Evolutionary conservation across 2,329 filamentous ascomycete genomes (phyloP), one percentile per base, ranked within the genome.

Genomic region (Gaeumannomyces tritici): DNA sequence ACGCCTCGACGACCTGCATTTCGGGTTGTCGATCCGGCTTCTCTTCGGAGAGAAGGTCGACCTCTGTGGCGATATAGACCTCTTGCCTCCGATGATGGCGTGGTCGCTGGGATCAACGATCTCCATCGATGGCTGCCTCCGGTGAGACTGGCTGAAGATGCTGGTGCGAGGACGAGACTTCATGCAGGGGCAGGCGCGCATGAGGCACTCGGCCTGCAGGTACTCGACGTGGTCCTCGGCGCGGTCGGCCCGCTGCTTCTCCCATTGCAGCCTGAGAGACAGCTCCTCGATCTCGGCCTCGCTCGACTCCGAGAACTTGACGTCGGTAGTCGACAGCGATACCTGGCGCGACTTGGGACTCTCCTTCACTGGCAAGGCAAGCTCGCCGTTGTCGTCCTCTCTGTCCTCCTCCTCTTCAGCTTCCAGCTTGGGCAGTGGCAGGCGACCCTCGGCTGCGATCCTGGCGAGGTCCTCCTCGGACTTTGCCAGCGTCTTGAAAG

Each of bases 221-320:
- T 91, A 93, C 35, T 92, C 88, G 59, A 91, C 80, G 69, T 89
- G 84, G 64, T 91, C 89, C 65, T 88, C 80, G 0, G 89, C 88
- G 9, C 88, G 83, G 65, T 89, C 81, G 12, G 89, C 87, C 62
- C 87, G 80, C 70, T 84, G 82, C 75, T 83, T 76, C 73, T 75
- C 83, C 81, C 83, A 86, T 63, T 80, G 76, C 69, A 82, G 77
- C 62, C 83, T 74, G 7, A 75, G 75, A 0, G 75, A 76, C 55
- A 86, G 73, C 67, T 85, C 81, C 57, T 86, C 83, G 42, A 86
- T 80, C 67, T 86, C 83, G 42, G 42, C 75, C 66, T 85, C 83
- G 65, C 77, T 83, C 65, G 79, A 75, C 62, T 78, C 79, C 1
- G 83, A 86, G 2, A 83, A 84, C 63, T 77, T 70, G 63, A 86